These are phyloP conservation scores for Boletus calvinii DNA, from an alignment of 1,284 basidiomycete species.

Conservation along the genomic window DNA sequence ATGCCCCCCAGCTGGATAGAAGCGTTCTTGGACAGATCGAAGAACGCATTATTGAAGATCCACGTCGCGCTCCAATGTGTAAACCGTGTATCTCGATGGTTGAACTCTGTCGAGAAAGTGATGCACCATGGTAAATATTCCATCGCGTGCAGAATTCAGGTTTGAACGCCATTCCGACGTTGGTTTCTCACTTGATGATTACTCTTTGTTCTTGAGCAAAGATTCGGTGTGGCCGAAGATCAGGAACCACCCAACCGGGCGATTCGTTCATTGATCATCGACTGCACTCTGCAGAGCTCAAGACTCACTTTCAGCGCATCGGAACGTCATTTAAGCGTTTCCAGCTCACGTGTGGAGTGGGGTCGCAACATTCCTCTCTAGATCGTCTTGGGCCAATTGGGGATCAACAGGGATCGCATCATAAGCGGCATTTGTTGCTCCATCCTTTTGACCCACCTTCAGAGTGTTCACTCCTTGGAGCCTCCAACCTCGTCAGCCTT, in stretches of 20 bases:
- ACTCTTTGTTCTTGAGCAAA: background rate
- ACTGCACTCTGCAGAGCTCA: no score
- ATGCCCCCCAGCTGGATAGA: conserved; percentile 25
- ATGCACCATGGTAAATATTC: conserved; percentile 10
- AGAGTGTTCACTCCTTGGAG: background rate
- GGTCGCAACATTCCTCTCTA: background rate
- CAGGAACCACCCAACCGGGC: background rate
- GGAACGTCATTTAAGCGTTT: background rate
- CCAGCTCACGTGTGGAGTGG: background rate
- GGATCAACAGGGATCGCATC: background rate
- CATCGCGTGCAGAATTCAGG: background rate
- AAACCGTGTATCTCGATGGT: background rate
- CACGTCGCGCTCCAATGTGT: background rate
- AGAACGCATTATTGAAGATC: conserved; percentile 29
- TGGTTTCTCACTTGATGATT: background rate
- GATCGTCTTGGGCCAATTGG: background rate
- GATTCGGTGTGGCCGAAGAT: background rate
- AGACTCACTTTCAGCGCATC: background rate
- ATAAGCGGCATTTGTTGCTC: background rate
- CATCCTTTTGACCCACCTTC: background rate
- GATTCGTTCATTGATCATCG: background rate
- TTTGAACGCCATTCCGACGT: background rate
- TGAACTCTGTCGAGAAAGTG: conserved; percentile 9
- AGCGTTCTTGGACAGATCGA: conserved; percentile 36
- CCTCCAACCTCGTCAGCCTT: background rate